These are phyloP conservation scores for Ampelomyces quisqualis DNA, from an alignment of 2,329 filamentous ascomycete species.

Conservation along the genomic window DNA sequence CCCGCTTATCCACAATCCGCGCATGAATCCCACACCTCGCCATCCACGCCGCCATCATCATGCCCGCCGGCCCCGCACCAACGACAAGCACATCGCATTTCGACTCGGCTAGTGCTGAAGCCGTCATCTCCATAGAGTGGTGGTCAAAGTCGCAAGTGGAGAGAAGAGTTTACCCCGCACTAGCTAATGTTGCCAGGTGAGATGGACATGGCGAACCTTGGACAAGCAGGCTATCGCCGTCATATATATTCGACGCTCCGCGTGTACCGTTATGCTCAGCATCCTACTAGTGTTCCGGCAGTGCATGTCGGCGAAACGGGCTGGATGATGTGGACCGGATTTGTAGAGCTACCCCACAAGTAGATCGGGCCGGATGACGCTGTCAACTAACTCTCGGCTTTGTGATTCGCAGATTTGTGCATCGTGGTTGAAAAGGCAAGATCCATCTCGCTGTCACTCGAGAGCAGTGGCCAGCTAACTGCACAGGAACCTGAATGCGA, in stretches of 20 bases:
- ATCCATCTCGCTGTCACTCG: neutral
- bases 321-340: slow-evolving; percentile 1
- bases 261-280: neutral
- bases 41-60: slow-evolving; percentile 48
- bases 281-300: slow-evolving; percentile 14
- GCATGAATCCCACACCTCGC: slow-evolving; percentile 44
- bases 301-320: slow-evolving; percentile 16
- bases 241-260: neutral
- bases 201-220: too few relatives aligned
- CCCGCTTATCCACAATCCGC: slow-evolving; percentile 47
- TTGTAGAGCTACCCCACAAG: slow-evolving; percentile 28
- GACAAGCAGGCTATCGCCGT: neutral
- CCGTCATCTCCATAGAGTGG: slow-evolving; percentile 24
- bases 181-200: too few relatives aligned
- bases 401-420: slow-evolving; percentile 14
- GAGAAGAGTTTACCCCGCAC: too few relatives aligned
- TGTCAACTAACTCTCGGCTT: slow-evolving; percentile 1
- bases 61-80: slow-evolving; percentile 43
- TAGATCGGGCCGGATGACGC: slow-evolving; percentile 8
- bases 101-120: slow-evolving; percentile 23
- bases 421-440: too few relatives aligned
- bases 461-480: too few relatives aligned
- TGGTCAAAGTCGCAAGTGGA: too few relatives aligned
- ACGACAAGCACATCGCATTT: slow-evolving; percentile 45
- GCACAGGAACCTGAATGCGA: too few relatives aligned